Conservation (phyloP, 2,329 filamentous ascomycete species). For the Plenodomus biglobosus region DNA sequence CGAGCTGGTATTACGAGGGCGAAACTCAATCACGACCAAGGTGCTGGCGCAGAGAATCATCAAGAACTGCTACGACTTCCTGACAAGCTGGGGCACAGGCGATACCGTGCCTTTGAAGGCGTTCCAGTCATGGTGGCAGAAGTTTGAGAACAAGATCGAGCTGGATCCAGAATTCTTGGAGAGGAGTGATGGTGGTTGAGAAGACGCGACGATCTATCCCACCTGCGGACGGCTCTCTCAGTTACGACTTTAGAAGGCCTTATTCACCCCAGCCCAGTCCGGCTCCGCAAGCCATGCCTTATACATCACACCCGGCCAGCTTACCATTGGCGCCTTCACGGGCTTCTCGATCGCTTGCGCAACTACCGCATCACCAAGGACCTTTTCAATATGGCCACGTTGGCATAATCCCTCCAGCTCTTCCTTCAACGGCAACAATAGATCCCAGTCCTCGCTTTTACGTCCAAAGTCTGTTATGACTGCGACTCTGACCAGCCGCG, state of each 20-base stretch:
- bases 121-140: slow-evolving; percentile 97
- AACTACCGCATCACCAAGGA: slow-evolving; percentile 48
- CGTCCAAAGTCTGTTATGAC: slow-evolving; percentile 47
- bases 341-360: slow-evolving; percentile 42
- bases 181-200: slow-evolving; percentile 57
- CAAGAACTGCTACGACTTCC: slow-evolving; percentile 94
- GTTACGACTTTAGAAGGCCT: slow-evolving; percentile 24
- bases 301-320: slow-evolving; percentile 41
- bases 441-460: slow-evolving; percentile 17
- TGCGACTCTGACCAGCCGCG: slow-evolving; percentile 42
- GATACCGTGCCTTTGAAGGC: slow-evolving; percentile 93
- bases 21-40: slow-evolving; percentile 63
- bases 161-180: slow-evolving; percentile 88
- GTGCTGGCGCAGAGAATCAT: slow-evolving; percentile 91
- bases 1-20: slow-evolving; percentile 42
- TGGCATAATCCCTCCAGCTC: slow-evolving; percentile 34
- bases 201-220: background rate
- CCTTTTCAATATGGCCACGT: slow-evolving; percentile 47
- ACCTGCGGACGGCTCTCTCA: background rate
- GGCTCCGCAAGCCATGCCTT: slow-evolving; percentile 29
- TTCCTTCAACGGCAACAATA: slow-evolving; percentile 20
- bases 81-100: slow-evolving; percentile 77
- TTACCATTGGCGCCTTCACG: slow-evolving; percentile 46
- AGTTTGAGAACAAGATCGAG: slow-evolving; percentile 86
- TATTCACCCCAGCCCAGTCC: slow-evolving; percentile 34